These are phyloP conservation scores for Chytriomyces sp. DNA, from an alignment of 192 early-diverging fungal species.

Conservation along the genomic window DNA sequence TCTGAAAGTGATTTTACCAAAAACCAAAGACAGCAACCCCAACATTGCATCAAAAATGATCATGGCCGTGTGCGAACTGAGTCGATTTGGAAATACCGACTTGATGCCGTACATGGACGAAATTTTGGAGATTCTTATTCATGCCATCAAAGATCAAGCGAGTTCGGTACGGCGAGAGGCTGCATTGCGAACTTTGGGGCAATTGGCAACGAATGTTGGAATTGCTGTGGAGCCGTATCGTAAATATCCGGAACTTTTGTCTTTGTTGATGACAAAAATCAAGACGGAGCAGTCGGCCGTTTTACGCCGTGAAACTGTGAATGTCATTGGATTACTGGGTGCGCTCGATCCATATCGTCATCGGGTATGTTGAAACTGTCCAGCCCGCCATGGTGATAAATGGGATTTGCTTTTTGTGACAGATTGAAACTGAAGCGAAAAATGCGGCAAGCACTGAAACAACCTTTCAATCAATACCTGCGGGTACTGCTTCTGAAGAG, in stretches of 20 bases:
- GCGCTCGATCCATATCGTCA: constrained; percentile 80
- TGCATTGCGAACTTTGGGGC: constrained; percentile 77
- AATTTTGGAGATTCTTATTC: constrained; percentile 71
- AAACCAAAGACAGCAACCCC: constrained; percentile 65
- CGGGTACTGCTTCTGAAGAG: constrained; percentile 72
- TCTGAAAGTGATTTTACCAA: constrained; percentile 74
- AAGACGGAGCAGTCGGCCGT: constrained; percentile 69
- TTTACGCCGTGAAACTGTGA: constrained; percentile 76
- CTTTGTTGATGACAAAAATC: constrained; percentile 69
- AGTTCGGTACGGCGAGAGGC: constrained; percentile 74
- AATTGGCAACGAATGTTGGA: constrained; percentile 75
- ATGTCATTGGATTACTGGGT: constrained; percentile 80
- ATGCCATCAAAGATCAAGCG: constrained; percentile 76
- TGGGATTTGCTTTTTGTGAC: not conserved
- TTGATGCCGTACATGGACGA: constrained; percentile 75
- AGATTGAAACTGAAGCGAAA: constrained; percentile 14
- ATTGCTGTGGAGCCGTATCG: constrained; percentile 81
- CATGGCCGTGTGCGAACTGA: constrained; percentile 73
- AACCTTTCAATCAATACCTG: constrained; percentile 28
- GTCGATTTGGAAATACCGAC: constrained; percentile 72
- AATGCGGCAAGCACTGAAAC: constrained; percentile 1
- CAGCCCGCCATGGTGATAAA: not conserved
- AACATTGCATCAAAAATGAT: constrained; percentile 77
- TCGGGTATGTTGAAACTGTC: constrained; percentile 21
- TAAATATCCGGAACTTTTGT: constrained; percentile 77